Percentiles rank a stretch among this genome's conserved stretches.
These are phyloP conservation scores for Colletotrichum sp. DNA, from an alignment of 2,329 filamentous ascomycete genomes.

Conservation along the genomic window DNA sequence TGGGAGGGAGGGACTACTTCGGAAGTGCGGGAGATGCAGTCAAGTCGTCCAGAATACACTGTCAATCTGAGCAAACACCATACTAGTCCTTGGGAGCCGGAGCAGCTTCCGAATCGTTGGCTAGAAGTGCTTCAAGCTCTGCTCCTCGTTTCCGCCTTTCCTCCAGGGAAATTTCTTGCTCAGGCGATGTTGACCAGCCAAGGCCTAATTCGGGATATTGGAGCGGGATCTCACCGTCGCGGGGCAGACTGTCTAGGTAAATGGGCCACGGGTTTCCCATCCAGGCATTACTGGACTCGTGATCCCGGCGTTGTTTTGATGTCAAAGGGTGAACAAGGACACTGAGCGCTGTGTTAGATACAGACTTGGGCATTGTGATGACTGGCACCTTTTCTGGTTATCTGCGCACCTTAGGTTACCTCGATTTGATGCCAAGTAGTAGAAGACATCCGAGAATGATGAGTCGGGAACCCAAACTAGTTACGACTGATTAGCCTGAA, in stretches of 20 bases:
- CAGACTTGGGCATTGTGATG: neutral
- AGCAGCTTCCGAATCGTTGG: constrained; percentile 32
- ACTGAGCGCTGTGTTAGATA: constrained; percentile 14
- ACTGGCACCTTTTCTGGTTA: neutral
- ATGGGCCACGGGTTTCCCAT: constrained; percentile 38
- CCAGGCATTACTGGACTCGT: constrained; percentile 37
- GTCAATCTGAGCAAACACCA: neutral
- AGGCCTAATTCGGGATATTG: constrained; percentile 36
- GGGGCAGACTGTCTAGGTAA: constrained; percentile 32
- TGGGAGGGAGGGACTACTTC: neutral
- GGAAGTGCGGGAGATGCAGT: no score
- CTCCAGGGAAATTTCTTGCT: constrained; percentile 34
- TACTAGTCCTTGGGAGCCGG: constrained; percentile 30
- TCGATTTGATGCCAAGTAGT: constrained; percentile 36
- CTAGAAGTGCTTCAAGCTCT: constrained; percentile 32
- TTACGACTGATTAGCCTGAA: neutral
- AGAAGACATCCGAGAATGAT: constrained; percentile 39
- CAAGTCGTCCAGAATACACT: no score
- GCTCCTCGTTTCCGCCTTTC: constrained; percentile 33
- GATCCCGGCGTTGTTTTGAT: constrained; percentile 32
- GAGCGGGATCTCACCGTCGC: constrained; percentile 30
- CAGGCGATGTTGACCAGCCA: constrained; percentile 31
- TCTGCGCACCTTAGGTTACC: constrained; percentile 30
- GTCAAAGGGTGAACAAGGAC: constrained; percentile 37
- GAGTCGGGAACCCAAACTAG: constrained; percentile 37